Evolutionary conservation across 495 filamentous ascomycete species (phyloP).

Genomic region (Entonaema liquescens): DNA sequence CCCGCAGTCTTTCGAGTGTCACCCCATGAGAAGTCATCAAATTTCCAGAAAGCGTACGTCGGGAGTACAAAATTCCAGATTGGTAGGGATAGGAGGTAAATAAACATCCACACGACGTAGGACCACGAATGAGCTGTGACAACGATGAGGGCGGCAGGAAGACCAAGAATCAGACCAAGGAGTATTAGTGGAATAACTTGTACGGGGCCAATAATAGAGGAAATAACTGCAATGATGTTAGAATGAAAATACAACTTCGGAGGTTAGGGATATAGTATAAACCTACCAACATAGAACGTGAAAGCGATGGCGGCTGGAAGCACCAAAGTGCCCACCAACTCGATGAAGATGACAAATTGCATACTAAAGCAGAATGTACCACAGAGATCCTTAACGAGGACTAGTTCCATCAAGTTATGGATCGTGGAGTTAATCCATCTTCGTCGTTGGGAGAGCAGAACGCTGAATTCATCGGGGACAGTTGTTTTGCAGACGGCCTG

Average conservation of each 20-base stretch:
- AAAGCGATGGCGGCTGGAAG: conserved; percentile 96
- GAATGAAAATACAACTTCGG: neutral
- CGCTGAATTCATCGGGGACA: conserved; percentile 91
- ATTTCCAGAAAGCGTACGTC: conserved; percentile 98
- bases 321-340: conserved; percentile 93
- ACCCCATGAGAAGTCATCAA: conserved; percentile 99
- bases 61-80: conserved; percentile 99
- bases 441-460: conserved; percentile 91
- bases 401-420: conserved; percentile 97
- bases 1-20: conserved; percentile 96
- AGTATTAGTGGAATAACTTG: conserved; percentile 93
- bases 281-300: conserved; percentile 92
- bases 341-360: conserved; percentile 98
- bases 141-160: conserved; percentile 91
- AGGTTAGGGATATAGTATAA: neutral
- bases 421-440: conserved; percentile 99
- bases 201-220: conserved; percentile 83
- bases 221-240: conserved; percentile 68
- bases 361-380: conserved; percentile 99
- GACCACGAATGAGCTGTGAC: conserved; percentile 94
- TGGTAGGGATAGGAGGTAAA: conserved; percentile 92
- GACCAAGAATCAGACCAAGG: conserved; percentile 88
- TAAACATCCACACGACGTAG: conserved; percentile 96
- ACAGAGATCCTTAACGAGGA: conserved; percentile 94
- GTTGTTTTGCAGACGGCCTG: conserved; percentile 99